Conservation (phyloP, 169 alveolate species). For the Babesia caballi region DNA sequence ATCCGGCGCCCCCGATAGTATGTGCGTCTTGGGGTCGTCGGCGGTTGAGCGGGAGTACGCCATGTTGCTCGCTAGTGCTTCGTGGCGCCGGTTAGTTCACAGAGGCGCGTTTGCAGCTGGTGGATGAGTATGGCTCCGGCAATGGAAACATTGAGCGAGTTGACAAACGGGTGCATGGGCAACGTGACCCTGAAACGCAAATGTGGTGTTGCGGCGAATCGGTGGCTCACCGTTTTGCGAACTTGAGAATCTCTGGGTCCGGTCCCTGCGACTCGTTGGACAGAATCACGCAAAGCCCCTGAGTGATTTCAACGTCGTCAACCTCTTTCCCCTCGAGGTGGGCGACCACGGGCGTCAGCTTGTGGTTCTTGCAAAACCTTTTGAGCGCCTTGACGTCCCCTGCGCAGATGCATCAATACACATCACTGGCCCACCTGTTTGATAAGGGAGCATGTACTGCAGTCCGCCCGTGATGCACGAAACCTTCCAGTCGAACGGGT, state of each 20-base stretch:
- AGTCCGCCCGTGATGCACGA: slow-evolving; percentile 70
- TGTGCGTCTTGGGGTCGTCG: slow-evolving; percentile 55
- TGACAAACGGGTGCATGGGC: slow-evolving; percentile 75
- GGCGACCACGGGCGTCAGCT: slow-evolving; percentile 73
- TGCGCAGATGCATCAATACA: too few species aligned
- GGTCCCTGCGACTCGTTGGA: slow-evolving; percentile 66
- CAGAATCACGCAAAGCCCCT: slow-evolving; percentile 57
- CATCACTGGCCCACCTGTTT: slow-evolving; percentile 42
- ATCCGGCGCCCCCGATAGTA: slow-evolving; percentile 49
- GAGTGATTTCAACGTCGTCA: slow-evolving; percentile 11
- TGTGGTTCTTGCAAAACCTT: slow-evolving; percentile 60
- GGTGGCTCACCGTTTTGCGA: slow-evolving; percentile 39
- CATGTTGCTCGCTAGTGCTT: not conserved
- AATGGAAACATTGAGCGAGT: slow-evolving; percentile 74
- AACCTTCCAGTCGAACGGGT: slow-evolving; percentile 75
- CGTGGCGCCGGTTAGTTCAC: not conserved
- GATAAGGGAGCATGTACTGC: slow-evolving; percentile 69
- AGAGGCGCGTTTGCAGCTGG: slow-evolving; percentile 42
- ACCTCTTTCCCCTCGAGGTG: slow-evolving; percentile 70
- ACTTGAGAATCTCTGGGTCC: slow-evolving; percentile 18
- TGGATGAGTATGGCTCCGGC: slow-evolving; percentile 77
- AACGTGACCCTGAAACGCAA: slow-evolving; percentile 59
- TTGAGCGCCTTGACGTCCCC: slow-evolving; percentile 55
- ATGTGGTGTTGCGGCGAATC: not conserved
- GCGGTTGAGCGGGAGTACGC: slow-evolving; percentile 27